Evolutionary conservation across 306 rosid species (phyloP), one percentile per base, ranked within the genome.

Genomic region (Phaseolus lunatus): DNA sequence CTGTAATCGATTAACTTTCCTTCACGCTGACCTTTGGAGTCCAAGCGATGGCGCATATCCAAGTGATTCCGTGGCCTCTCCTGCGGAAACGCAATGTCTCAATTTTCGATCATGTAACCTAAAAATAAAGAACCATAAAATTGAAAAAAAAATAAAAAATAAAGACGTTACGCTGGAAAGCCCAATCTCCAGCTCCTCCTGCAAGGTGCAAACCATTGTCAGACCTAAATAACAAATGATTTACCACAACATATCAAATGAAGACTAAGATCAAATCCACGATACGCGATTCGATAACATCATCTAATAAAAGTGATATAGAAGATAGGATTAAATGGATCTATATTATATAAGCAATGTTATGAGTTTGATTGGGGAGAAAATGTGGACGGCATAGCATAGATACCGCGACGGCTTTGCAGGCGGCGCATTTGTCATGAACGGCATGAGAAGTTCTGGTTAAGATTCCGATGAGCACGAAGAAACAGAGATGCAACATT

Each of bases 31-130:
- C 98, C 98, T 19, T 79, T 85, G 11, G 98, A 88, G 64, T 95
- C 98, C 86, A 95, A 90, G n/a, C 97, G 98, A 78, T 92, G 96
- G 39, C 98, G 92, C 99, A 95, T 87, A 86, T 95, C 99, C 89
- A 95, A 88, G 82, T 95, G 99, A 83, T 95, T 95, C 83, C 96
- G 89, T 15, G 98, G 98, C 78, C 83, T 95, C 82, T 95, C 99
- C 99, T 95, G 83, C 14, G 67, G 56, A 31, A 45, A 63, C 13
- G 47, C n/a, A 61, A 56, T 33, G 75, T 16, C 12, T 54, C 23
- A 22, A 73, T 31, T 23, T 20, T 35, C 7, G 48, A 11, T 27
- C 49, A 45, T 69, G 19, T 5, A 0, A 19, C 22, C 23, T 3
- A 13, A 22, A 54, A 54, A 6, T 5, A 7, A 53, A 20, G 37